phyloP scores from a whole-genome alignment of 1,139 yeast genomes.

The Hanseniaspora gamundiae region DNA sequence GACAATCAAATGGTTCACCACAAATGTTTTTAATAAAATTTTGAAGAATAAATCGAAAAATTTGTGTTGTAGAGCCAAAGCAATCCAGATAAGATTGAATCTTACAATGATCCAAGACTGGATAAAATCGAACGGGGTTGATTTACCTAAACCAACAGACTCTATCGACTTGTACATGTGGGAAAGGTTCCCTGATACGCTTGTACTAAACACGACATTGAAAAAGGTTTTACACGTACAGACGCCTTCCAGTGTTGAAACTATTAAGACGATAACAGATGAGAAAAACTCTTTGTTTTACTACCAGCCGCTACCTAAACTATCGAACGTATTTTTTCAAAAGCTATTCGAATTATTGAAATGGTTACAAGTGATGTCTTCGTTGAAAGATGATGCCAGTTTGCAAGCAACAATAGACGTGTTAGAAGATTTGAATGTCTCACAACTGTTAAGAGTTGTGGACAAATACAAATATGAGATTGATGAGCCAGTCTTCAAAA shows the following conservation, averaged over 20 bases:
- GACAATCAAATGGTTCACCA: slow-evolving; percentile 64
- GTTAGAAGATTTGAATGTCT: slow-evolving; percentile 50
- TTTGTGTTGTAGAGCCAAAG: slow-evolving; percentile 68
- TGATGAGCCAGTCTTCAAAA: slow-evolving; percentile 50
- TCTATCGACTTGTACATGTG: slow-evolving; percentile 25
- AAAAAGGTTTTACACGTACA: slow-evolving; percentile 14
- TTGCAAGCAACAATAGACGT: slow-evolving; percentile 43
- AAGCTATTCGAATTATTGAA: slow-evolving; percentile 75
- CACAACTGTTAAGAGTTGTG: slow-evolving; percentile 57
- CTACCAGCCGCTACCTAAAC: slow-evolving; percentile 42
- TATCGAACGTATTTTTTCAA: slow-evolving; percentile 54
- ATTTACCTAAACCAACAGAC: slow-evolving; percentile 30
- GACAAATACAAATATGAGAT: slow-evolving; percentile 79
- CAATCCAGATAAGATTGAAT: slow-evolving; percentile 81
- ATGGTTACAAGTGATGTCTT: slow-evolving; percentile 80
- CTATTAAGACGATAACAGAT: slow-evolving; percentile 14
- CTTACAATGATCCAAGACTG: slow-evolving; percentile 84
- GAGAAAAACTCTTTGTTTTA: slow-evolving; percentile 34
- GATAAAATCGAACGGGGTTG: slow-evolving; percentile 63
- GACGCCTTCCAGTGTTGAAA: slow-evolving; percentile 20
- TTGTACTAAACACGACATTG: slow-evolving; percentile 24
- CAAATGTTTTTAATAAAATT: slow-evolving; percentile 61
- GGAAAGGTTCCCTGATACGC: slow-evolving; percentile 32
- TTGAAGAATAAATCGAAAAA: slow-evolving; percentile 44
- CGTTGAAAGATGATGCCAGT: slow-evolving; percentile 41